Evolutionary conservation across 2,329 filamentous ascomycete species (phyloP), one percentile per base, ranked within the genome.

Genomic region (Geosmithia putterillii): DNA sequence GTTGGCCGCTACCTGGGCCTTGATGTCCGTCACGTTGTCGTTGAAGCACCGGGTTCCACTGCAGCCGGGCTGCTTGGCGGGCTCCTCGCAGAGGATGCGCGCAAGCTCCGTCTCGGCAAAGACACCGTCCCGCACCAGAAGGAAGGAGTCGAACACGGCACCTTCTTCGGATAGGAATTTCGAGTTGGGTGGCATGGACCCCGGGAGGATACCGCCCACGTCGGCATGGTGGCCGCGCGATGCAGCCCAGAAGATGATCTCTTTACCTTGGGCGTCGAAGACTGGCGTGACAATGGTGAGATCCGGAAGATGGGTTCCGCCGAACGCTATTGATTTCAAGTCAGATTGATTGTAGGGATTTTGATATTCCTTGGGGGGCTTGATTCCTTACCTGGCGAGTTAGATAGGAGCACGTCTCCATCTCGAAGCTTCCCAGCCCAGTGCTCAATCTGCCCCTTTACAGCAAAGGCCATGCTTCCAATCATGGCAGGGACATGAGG

Each of bases 11-110:
- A 92, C 81, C 53, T 90, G 85, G 0, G 87, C 87, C 59, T 90
- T 89, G 18, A 94, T 69, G 55, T 94, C 87, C 39, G 87, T 88
- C 48, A 94, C 70, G 53, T 94, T 94, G 58, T 94, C 87, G 6
- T 75, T 79, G 1, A 92, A 66, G 54, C 84, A 88, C 18, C 86
- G 68, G 1, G 60, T 57, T 0, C 86, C 85, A 1, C 77, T 79
- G 28, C 54, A 57, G 2, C 55, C 53, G 17, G 46, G 46, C 18
- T 39, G 45, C 17, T 41, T 42, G 15, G 37, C 46, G 1, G 46
- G 46, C 8, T 37, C 38, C 15, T 36, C 38, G 32, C 76, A 82
- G 67, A 23, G 87, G 62, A 7, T 83, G 15, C 38, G 21, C 17
- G 32, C 9, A 2, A 57, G 42, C 1, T 81, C 73, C 42, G 79